Conservation (phyloP, 345 rosid genomes). For the Hibiscus mutabilis region DNA sequence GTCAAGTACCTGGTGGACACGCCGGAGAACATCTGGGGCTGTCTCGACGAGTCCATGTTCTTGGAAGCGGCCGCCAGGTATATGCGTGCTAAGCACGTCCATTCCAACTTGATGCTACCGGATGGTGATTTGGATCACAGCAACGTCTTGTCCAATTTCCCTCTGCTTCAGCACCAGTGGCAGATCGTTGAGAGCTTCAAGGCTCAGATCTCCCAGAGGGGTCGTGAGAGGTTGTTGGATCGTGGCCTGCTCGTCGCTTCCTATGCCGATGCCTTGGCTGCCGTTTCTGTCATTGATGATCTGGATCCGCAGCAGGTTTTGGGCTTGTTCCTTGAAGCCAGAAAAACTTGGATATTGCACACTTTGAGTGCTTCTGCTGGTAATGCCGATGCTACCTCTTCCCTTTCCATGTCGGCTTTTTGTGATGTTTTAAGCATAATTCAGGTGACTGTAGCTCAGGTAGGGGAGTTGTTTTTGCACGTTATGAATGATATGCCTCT, state of each 20-base stretch:
- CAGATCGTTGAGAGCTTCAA: slow-evolving; percentile 97
- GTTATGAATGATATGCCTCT: slow-evolving; percentile 87
- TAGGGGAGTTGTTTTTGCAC: slow-evolving; percentile 83
- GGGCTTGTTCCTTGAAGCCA: slow-evolving; percentile 65
- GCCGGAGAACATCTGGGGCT: slow-evolving; percentile 95
- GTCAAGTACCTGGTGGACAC: slow-evolving; percentile 90
- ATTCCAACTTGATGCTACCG: slow-evolving; percentile 34
- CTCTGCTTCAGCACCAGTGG: slow-evolving; percentile 92
- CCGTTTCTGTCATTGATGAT: slow-evolving; percentile 77
- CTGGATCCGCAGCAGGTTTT: slow-evolving; percentile 65
- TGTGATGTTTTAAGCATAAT: slow-evolving; percentile 69
- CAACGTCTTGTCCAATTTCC: slow-evolving; percentile 62
- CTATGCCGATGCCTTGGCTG: slow-evolving; percentile 87
- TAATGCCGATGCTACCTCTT: slow-evolving; percentile 26
- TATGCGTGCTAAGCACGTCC: slow-evolving; percentile 79
- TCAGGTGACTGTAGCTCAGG: slow-evolving; percentile 80
- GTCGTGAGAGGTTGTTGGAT: slow-evolving; percentile 80
- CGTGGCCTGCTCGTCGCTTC: slow-evolving; percentile 48
- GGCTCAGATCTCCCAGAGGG: slow-evolving; percentile 88
- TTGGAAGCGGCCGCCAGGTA: slow-evolving; percentile 80
- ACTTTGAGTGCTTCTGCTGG: slow-evolving; percentile 46
- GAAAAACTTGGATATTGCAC: slow-evolving; percentile 73
- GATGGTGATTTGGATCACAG: slow-evolving; percentile 39
- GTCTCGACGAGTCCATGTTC: slow-evolving; percentile 88
- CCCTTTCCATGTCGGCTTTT: slow-evolving; percentile 47